Base-by-base conservation (phyloP, 2,329 filamentous ascomycete species). In the Cercospora zeae-maydis region DNA sequence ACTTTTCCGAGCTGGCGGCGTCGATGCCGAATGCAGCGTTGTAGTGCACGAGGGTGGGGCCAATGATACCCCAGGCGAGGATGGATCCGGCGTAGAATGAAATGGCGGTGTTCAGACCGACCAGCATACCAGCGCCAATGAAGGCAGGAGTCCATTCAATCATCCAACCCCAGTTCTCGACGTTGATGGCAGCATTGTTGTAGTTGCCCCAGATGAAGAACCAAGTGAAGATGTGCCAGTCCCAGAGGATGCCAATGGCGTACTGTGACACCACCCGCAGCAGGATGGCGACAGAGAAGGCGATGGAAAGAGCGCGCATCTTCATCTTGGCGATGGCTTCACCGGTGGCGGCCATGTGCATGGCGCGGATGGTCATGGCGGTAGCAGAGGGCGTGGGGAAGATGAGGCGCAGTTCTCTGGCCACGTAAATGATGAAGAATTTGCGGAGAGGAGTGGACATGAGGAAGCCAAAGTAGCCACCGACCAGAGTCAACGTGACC, bases 351-450 rank as follows among this genome's bases (percentile, higher is more conserved):
- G 83, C 80, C 59, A 82, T 78, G 71, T 87, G 85, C 84, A 87
- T 87, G n/a, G 80, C 82, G 7, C 84, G 81, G 62, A 88, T 87
- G 1, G 84, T 84, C 75, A 86, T 80, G 27, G 84, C 85, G 0
- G 84, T 86, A 1, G 85, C 85, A 27, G 84, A 84, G 0, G 84
- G 76, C 0, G 84, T 83, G 1, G 85, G 85, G 74, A 87, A 87
- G 61, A 87, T 79, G 49, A 87, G 78, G 61, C 80, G 81, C 33
- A 87, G 75, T 74, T 87, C 84, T 9, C 84, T 79, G 2, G 84
- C 84, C 11, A 88, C 84, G 63, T 87, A 84, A 73, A 88, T 83
- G 73, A 89, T 83, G 78, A 88, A 89, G 78, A 89, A 88, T 71
- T 87, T 87, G 62, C 86, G 84, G 24, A 71, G 53, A 39, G 58